These are phyloP conservation scores for Fusarium sp. DNA, from an alignment of 2,329 filamentous ascomycete species.

Conservation along the genomic window DNA sequence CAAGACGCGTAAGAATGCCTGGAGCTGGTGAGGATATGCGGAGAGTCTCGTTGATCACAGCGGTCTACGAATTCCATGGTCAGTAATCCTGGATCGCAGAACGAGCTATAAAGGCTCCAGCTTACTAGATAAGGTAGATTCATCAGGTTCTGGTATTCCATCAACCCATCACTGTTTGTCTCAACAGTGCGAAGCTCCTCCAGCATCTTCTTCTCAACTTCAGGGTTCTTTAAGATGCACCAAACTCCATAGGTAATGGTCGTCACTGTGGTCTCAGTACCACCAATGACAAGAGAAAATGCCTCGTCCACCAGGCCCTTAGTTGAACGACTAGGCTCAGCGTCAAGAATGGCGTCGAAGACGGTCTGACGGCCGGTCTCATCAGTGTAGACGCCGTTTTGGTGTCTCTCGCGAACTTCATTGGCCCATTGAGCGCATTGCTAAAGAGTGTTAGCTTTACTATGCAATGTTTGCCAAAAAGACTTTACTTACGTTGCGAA, in stretches of 20 bases:
- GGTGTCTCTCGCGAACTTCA: background rate
- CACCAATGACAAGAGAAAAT: background rate
- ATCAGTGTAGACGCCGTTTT: background rate
- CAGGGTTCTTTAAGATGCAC: background rate
- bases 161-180: background rate
- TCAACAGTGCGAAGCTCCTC: background rate
- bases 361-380: background rate
- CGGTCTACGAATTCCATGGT: background rate
- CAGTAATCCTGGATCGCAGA: background rate
- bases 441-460: background rate
- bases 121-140: background rate
- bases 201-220: background rate
- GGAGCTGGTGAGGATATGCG: background rate
- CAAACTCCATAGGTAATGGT: background rate
- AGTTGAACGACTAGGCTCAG: background rate
- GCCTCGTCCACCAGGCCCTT: background rate
- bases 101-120: rapidly evolving
- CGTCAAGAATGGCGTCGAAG: background rate
- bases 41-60: background rate
- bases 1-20: background rate
- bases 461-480: no score
- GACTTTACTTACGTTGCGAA: background rate
- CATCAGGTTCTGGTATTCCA: background rate
- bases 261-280: background rate
- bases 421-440: background rate